phyloP scores from a whole-genome alignment of 257 asterid species.

The Cynanchum wilfordii region DNA sequence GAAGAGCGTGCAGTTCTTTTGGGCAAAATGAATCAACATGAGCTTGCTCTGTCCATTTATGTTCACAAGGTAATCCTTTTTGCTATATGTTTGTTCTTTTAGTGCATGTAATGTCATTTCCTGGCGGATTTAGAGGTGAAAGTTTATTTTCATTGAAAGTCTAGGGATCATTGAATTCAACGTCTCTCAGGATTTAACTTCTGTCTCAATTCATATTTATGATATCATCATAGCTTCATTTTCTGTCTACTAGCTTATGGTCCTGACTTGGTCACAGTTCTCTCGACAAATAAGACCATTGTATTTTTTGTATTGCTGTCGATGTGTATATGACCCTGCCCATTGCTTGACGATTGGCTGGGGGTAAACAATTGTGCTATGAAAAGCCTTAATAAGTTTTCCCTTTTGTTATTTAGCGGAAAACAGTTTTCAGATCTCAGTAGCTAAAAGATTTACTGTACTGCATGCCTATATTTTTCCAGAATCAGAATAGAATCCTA shows the following conservation, averaged over 20 bases:
- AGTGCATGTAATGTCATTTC: background rate
- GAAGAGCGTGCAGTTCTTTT: constrained; percentile 91
- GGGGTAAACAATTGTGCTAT: background rate
- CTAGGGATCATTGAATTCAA: background rate
- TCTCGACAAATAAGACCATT: background rate
- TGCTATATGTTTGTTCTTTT: background rate
- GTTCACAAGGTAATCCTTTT: constrained; percentile 68
- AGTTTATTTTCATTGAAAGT: background rate
- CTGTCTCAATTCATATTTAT: background rate
- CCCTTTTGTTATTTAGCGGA: background rate
- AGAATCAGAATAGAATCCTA: background rate
- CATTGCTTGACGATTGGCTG: background rate
- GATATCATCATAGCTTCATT: background rate
- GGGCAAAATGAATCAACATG: constrained; percentile 95
- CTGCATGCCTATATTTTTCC: background rate
- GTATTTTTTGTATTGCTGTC: background rate
- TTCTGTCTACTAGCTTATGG: background rate
- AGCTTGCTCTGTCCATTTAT: constrained; percentile 88
- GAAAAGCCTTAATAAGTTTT: background rate
- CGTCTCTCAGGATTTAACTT: background rate
- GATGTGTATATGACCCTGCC: background rate
- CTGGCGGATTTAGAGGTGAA: background rate
- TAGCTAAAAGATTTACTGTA: background rate
- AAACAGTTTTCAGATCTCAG: background rate
- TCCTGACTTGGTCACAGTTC: background rate